Percentiles rank a stretch among this genome's conserved stretches.
These are phyloP conservation scores for Talaromyces sp. DNA, from an alignment of 2,329 filamentous ascomycete genomes.

Conservation along the genomic window DNA sequence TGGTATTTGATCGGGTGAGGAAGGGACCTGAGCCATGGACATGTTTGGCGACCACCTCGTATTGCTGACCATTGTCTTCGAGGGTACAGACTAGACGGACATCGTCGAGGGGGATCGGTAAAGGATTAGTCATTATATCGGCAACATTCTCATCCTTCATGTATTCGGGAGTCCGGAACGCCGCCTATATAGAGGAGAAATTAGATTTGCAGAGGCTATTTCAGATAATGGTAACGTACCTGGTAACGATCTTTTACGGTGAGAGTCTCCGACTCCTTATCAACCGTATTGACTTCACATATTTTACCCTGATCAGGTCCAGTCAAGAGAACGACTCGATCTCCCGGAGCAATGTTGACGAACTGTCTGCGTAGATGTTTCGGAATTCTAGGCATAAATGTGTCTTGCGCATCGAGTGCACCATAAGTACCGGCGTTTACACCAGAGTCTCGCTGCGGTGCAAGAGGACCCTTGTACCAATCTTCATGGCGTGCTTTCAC, in stretches of 20 bases:
- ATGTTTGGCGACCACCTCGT: constrained; percentile 71
- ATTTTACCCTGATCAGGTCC: constrained; percentile 82
- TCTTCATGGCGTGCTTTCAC: constrained; percentile 63
- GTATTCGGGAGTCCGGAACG: constrained; percentile 42
- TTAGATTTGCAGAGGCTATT: background rate
- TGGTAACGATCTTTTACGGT: constrained; percentile 60
- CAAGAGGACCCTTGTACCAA: constrained; percentile 73
- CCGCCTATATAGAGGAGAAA: constrained; percentile 31
- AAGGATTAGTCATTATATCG: constrained; percentile 48
- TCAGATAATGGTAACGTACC: constrained; percentile 43
- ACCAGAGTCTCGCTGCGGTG: constrained; percentile 71
- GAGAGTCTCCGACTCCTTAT: constrained; percentile 55
- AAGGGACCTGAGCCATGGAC: constrained; percentile 55
- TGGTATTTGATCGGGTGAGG: constrained; percentile 50
- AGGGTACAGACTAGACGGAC: constrained; percentile 80
- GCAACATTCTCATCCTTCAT: constrained; percentile 34
- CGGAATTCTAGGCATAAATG: constrained; percentile 40
- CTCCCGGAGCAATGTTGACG: constrained; percentile 63
- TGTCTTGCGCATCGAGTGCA: constrained; percentile 43
- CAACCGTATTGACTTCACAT: constrained; percentile 62
- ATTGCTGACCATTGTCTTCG: constrained; percentile 61
- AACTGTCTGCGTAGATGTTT: constrained; percentile 42
- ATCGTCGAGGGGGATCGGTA: constrained; percentile 64
- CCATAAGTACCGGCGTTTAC: constrained; percentile 58
- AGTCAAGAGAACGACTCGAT: constrained; percentile 77